phyloP scores from a whole-genome alignment of 2,329 filamentous ascomycete species.

The Trichoderma gracile region DNA sequence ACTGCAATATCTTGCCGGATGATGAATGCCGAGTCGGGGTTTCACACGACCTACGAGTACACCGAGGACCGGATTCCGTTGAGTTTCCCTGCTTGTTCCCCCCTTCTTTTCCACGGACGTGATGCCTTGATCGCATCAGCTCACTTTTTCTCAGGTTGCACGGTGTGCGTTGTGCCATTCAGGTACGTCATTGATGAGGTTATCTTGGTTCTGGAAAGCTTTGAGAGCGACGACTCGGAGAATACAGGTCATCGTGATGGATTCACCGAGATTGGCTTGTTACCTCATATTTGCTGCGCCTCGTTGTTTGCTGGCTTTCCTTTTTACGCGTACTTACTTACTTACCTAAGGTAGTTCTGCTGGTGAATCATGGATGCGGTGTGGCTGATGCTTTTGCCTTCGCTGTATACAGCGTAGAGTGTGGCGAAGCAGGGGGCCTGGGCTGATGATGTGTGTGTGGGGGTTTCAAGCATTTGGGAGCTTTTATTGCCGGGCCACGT shows the following conservation, averaged over 20 bases:
- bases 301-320: too few species aligned
- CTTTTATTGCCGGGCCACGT: not conserved
- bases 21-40: slow-evolving; percentile 3
- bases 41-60: not conserved
- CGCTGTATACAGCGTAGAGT: not conserved
- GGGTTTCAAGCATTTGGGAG: not conserved
- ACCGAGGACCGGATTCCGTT: too few species aligned
- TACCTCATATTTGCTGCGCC: too few species aligned
- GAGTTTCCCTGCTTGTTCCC: too few species aligned
- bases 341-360: too few species aligned
- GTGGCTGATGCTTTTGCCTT: slow-evolving; percentile 7
- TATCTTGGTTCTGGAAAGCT: too few species aligned
- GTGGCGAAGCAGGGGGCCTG: slow-evolving; percentile 7
- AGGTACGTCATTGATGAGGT: too few species aligned
- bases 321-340: too few species aligned
- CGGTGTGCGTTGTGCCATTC: too few species aligned
- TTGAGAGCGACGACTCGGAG: too few species aligned
- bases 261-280: too few species aligned
- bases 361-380: not conserved
- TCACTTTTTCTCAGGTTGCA: not conserved
- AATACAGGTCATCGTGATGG: too few species aligned
- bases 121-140: not conserved
- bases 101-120: not conserved
- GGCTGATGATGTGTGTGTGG: not conserved
- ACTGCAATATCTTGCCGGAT: not conserved